Percentiles rank a stretch among this genome's conserved stretches.
phyloP scores from a whole-genome alignment of 2,329 filamentous ascomycete species.

The Aspergillus udagawae region DNA sequence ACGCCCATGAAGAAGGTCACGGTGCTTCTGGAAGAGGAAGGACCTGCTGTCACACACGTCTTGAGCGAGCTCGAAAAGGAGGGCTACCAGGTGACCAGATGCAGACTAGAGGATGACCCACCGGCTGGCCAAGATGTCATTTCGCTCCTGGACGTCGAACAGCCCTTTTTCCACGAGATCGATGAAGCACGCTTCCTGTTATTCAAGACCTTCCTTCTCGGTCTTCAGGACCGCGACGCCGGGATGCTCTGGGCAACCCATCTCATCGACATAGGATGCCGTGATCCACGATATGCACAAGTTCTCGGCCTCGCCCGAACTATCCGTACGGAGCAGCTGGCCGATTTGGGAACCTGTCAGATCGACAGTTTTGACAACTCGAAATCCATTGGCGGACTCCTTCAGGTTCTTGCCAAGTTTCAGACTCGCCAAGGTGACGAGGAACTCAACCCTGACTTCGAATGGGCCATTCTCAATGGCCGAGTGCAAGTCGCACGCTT shows the following conservation, averaged over 20 bases:
- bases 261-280: conserved; percentile 17
- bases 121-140: not conserved
- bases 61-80: not conserved
- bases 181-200: not conserved
- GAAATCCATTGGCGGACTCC: conserved; percentile 3
- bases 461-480: conserved; percentile 13
- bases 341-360: conserved; percentile 25
- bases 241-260: conserved; percentile 29
- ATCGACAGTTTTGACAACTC: conserved; percentile 7
- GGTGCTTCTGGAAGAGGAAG: not conserved
- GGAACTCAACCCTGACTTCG: conserved; percentile 13
- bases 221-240: not conserved
- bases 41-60: not conserved
- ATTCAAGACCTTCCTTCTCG: not conserved
- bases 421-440: conserved; percentile 1
- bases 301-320: conserved; percentile 26
- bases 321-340: conserved; percentile 23
- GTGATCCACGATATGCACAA: conserved; percentile 26
- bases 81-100: not conserved
- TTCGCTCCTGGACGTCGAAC: not conserved
- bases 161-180: not conserved
- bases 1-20: not conserved
- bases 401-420: conserved; percentile 12
- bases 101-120: not conserved
- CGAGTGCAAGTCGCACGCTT: conserved; percentile 11